These are phyloP conservation scores for Hanseniaspora mollemarum DNA, from an alignment of 805 yeast species.

Conservation along the genomic window DNA sequence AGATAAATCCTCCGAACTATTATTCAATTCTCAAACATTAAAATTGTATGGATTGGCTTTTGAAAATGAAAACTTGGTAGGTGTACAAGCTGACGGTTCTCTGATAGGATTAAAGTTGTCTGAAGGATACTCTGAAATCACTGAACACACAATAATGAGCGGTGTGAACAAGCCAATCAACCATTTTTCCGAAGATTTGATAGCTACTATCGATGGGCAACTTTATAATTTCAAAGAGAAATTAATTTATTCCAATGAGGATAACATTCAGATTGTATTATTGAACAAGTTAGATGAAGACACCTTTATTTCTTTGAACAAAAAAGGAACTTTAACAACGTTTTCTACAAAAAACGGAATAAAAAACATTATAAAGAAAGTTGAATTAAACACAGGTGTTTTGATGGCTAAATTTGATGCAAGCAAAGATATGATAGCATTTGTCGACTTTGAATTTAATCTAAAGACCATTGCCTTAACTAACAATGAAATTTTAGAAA, in stretches of 20 bases:
- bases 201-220: constrained; percentile 12
- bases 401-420: neutral
- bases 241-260: neutral
- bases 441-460: neutral
- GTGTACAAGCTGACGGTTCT: constrained; percentile 5
- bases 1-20: neutral
- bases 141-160: neutral
- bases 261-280: constrained; percentile 3
- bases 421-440: neutral
- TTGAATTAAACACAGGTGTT: neutral
- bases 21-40: neutral
- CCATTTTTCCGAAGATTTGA: constrained; percentile 1
- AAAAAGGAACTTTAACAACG: constrained; percentile 1
- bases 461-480: neutral
- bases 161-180: constrained; percentile 5
- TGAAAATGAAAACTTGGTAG: neutral
- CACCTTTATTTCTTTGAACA: neutral
- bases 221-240: constrained; percentile 4
- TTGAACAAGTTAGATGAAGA: neutral
- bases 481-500: neutral
- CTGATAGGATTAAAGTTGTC: neutral
- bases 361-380: neutral
- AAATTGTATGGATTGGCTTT: neutral
- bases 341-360: neutral
- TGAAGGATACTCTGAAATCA: neutral